Evolutionary conservation across 768 basidiomycete genomes (phyloP).

Genomic region (Phylloporus arenicola): DNA sequence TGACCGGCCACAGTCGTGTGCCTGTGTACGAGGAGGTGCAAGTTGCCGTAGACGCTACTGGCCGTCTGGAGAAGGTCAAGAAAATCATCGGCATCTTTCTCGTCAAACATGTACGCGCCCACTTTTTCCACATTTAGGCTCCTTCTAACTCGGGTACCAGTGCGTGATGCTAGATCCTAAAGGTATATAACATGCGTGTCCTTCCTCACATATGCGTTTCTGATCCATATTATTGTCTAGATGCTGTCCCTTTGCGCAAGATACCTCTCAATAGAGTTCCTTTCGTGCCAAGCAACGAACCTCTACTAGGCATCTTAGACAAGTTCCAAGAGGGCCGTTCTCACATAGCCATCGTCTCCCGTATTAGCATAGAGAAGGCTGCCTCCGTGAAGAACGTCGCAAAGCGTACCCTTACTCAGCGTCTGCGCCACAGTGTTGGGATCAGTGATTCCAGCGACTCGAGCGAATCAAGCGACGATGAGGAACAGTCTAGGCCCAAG

Average conservation of each 20-base stretch:
- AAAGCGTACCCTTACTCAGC: slow-evolving; percentile 73
- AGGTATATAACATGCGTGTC: slow-evolving; percentile 34
- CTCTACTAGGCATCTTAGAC: slow-evolving; percentile 79
- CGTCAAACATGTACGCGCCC: slow-evolving; percentile 59
- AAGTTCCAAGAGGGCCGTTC: slow-evolving; percentile 86
- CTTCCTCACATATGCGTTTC: not conserved
- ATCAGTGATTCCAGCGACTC: slow-evolving; percentile 61
- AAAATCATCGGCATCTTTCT: slow-evolving; percentile 83
- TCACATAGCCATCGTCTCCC: slow-evolving; percentile 87
- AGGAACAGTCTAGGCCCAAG: slow-evolving; percentile 23
- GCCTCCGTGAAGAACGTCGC: slow-evolving; percentile 80
- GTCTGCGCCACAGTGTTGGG: slow-evolving; percentile 68
- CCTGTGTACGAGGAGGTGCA: slow-evolving; percentile 80
- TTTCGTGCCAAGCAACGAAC: slow-evolving; percentile 81
- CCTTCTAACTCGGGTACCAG: slow-evolving; percentile 11
- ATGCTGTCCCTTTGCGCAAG: slow-evolving; percentile 76
- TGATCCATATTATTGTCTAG: slow-evolving; percentile 31
- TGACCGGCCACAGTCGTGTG: slow-evolving; percentile 78
- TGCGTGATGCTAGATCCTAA: slow-evolving; percentile 85
- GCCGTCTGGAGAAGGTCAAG: slow-evolving; percentile 53
- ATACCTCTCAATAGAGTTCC: slow-evolving; percentile 85
- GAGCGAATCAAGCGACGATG: slow-evolving; percentile 43
- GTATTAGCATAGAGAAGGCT: slow-evolving; percentile 68
- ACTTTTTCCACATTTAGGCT: not conserved
- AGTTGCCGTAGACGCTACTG: slow-evolving; percentile 37